phyloP scores from a whole-genome alignment of 192 early-diverging fungal species.

The Bifiguratus adelaidae region DNA sequence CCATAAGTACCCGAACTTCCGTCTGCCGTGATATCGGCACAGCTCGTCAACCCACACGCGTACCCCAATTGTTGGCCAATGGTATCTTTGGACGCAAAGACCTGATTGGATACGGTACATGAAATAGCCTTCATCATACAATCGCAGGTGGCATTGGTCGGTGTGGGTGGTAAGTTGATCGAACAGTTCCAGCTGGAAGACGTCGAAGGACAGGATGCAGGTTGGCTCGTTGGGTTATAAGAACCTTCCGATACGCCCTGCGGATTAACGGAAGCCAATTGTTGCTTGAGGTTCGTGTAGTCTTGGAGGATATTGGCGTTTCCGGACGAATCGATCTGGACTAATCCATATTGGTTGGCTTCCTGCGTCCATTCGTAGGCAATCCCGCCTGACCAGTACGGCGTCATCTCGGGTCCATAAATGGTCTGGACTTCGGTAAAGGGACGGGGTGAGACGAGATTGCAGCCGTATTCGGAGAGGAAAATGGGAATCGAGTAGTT shows the following conservation, averaged over 20 bases:
- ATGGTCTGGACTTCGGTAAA: constrained; percentile 60
- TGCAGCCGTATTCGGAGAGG: constrained; percentile 74
- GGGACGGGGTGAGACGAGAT: constrained; percentile 46
- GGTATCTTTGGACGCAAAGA: constrained; percentile 9
- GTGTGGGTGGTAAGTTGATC: constrained; percentile 46
- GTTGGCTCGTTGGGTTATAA: constrained; percentile 26
- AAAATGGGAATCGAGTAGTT: constrained; percentile 54
- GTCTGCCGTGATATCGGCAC: constrained; percentile 32
- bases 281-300: constrained; percentile 50
- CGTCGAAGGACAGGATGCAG: constrained; percentile 30
- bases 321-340: constrained; percentile 36
- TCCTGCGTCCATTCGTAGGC: constrained; percentile 72
- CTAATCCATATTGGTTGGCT: constrained; percentile 63
- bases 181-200: constrained; percentile 41
- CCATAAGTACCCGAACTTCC: constrained; percentile 31
- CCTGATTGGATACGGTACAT: constrained; percentile 30
- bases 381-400: constrained; percentile 56
- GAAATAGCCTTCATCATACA: constrained; percentile 50
- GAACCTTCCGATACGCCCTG: constrained; percentile 44
- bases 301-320: constrained; percentile 32
- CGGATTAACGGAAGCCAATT: constrained; percentile 36
- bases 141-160: constrained; percentile 45
- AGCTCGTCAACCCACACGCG: constrained; percentile 27
- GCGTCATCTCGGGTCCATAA: constrained; percentile 58
- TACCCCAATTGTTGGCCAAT: constrained; percentile 25